phyloP scores from a whole-genome alignment of 2,329 filamentous ascomycete genomes.

The Colletotrichum costaricense region DNA sequence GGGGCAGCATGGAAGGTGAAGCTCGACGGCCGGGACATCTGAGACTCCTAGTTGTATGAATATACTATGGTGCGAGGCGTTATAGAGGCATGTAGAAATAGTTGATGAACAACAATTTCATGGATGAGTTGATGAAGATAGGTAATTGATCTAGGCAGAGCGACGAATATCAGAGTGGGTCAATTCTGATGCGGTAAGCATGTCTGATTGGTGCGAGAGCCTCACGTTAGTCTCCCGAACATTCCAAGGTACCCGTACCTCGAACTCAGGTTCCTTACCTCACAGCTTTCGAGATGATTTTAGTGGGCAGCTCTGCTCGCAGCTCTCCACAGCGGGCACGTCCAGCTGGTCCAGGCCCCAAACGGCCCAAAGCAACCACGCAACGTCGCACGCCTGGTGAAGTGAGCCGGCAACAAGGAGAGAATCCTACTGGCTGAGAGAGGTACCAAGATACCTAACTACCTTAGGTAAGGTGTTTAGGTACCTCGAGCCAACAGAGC shows the following conservation, averaged over 20 bases:
- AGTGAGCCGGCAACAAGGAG: slow-evolving; percentile 11
- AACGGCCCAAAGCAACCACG: slow-evolving; percentile 20
- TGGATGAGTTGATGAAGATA: background rate
- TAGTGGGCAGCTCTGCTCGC: slow-evolving; percentile 1
- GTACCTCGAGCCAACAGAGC: slow-evolving; percentile 23
- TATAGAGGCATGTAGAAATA: background rate
- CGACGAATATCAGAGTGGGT: slow-evolving; percentile 19
- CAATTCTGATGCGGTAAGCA: background rate
- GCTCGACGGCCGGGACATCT: background rate
- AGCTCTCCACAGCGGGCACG: slow-evolving; percentile 24
- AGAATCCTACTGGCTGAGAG: slow-evolving; percentile 28
- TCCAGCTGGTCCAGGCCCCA: slow-evolving; percentile 20
- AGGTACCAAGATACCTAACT: background rate
- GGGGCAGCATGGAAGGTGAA: background rate
- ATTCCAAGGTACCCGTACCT: background rate
- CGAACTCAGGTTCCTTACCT: background rate
- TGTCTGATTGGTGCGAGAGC: slow-evolving; percentile 21
- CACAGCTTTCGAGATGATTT: background rate
- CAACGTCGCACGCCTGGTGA: slow-evolving; percentile 25
- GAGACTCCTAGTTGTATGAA: background rate
- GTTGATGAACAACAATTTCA: too few species aligned
- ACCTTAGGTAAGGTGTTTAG: background rate
- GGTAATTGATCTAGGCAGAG: background rate
- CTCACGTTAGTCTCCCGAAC: background rate
- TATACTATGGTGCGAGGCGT: background rate